Evolutionary conservation across 2,329 filamentous ascomycete species (phyloP), one percentile per base, ranked within the genome.

Genomic region (Juglanconis oblonga): DNA sequence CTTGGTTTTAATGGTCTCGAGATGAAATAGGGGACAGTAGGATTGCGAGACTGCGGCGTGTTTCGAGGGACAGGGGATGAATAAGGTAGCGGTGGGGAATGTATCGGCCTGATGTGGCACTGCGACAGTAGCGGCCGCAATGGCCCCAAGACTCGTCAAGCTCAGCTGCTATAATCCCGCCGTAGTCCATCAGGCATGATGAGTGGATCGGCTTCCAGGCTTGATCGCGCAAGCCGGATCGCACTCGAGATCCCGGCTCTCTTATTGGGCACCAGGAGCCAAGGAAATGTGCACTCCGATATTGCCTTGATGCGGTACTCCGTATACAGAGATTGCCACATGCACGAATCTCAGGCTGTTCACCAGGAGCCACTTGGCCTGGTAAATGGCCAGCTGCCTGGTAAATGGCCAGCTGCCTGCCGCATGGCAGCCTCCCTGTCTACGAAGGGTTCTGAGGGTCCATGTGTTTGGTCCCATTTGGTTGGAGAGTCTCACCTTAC

Each of bases 51-150:
- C 53, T 54, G 38, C 51, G 45, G 57, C 49, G 53, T 59, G 61
- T 62, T 62, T 62, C 61, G 61, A 62, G 51, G 35, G 50, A 51
- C 59, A 61, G 56, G 56, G 49, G 42, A 52, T 52, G 36, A 56
- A 44, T 52, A 44, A 55, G 52, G 56, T 52, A 44, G 52, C n/a
- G 50, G 61, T 62, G 57, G 61, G 36, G 60, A 56, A 35, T 1
- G 7, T 9, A 52, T 52, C 50, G 49, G 57, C 61, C 57, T 60
- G 44, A 52, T 44, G 49, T 56, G 52, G 57, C 53, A 29, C 53
- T 42, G 38, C 17, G 35, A 44, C 24, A 52, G 32, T n/a, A 40
- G 33, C 47, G 40, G 55, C 24, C 24, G 24, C 24, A 24, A 24
- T 24, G 24, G 24, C 24, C 24, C 24, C 24, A 24, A 24, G 24